Evolutionary conservation across 2,329 filamentous ascomycete genomes (phyloP).

Genomic region (Aspergillus melleus): DNA sequence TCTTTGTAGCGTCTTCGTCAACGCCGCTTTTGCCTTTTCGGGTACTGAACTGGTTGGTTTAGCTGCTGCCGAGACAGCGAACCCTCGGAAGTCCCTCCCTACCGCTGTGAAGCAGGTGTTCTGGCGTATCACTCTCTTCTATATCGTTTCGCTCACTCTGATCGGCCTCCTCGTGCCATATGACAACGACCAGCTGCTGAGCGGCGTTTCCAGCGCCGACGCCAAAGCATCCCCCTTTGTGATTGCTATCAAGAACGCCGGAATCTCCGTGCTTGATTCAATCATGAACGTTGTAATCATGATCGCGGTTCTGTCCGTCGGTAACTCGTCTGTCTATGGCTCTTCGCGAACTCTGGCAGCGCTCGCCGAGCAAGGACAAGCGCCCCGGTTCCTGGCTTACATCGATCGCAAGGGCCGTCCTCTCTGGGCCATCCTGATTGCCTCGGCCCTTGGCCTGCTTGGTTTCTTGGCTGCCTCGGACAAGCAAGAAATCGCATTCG

Average conservation of each 20-base stretch:
- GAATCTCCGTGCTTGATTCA: conserved; percentile 76
- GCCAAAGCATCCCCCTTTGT: conserved; percentile 85
- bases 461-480: conserved; percentile 71
- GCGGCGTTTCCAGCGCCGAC: conserved; percentile 59
- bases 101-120: conserved; percentile 92
- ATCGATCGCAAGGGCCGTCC: conserved; percentile 81
- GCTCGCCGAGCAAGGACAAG: conserved; percentile 83
- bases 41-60: conserved; percentile 64
- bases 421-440: conserved; percentile 68
- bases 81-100: conserved; percentile 70
- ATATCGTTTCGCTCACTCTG: conserved; percentile 76
- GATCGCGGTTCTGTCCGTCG: conserved; percentile 84
- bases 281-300: conserved; percentile 96
- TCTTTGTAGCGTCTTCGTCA: conserved; percentile 64
- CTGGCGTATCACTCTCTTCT: conserved; percentile 91
- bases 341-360: conserved; percentile 87
- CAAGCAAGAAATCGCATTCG: conserved; percentile 64
- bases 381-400: conserved; percentile 74
- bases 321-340: conserved; percentile 88
- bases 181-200: conserved; percentile 63
- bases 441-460: conserved; percentile 69
- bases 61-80: conserved; percentile 59
- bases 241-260: conserved; percentile 83
- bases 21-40: conserved; percentile 62
- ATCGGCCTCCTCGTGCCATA: conserved; percentile 82